Evolutionary conservation across 1,284 basidiomycete genomes (phyloP).

Genomic region (Cutaneotrichosporon dermatis): DNA sequence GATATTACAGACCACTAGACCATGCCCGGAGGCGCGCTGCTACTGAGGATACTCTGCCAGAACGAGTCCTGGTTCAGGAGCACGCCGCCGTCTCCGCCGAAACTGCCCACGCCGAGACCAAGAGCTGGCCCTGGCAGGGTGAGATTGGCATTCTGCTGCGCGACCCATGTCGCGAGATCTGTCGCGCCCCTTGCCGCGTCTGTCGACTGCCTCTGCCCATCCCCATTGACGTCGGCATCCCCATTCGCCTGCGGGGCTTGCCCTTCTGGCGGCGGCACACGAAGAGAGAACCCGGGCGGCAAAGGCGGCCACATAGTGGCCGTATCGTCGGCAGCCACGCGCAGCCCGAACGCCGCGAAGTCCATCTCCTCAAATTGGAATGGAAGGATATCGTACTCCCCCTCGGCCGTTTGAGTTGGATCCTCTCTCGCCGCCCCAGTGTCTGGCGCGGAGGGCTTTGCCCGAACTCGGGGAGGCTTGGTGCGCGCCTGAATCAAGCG

Average conservation of each 20-base stretch:
- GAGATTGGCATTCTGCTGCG: not conserved
- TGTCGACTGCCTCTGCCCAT: no score
- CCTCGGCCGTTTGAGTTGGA: no score
- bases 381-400: no score
- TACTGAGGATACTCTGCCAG: conserved; percentile 1
- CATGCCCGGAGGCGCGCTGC: not conserved
- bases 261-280: not conserved
- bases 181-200: not conserved
- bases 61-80: not conserved
- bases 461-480: not conserved
- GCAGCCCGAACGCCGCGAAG: conserved; percentile 15
- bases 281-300: not conserved
- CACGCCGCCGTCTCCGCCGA: not conserved
- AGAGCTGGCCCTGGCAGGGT: conserved; percentile 2
- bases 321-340: conserved; percentile 12
- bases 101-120: conserved; percentile 4
- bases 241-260: no score
- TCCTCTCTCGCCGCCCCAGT: no score
- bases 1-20: conserved; percentile 16
- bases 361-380: conserved; percentile 5
- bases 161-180: conserved; percentile 3
- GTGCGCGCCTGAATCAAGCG: conserved; percentile 9
- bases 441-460: no score
- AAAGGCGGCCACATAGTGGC: conserved; percentile 20
- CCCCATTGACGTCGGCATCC: no score